These are phyloP conservation scores for Avena sativa DNA, from an alignment of 176 grass and related monocot species.

Conservation along the genomic window DNA sequence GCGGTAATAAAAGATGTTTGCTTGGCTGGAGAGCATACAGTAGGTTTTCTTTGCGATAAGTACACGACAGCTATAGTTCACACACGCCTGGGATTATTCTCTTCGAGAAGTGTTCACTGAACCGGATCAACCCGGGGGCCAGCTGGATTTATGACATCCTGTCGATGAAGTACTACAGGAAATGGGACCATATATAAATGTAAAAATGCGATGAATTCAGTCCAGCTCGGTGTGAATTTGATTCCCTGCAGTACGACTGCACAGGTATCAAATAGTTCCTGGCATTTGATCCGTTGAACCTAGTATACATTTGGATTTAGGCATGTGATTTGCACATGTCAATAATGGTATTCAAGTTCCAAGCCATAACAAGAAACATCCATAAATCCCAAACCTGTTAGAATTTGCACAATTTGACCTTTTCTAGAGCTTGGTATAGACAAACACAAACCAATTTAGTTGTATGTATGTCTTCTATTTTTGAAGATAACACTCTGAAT, in stretches of 20 bases:
- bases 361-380: not conserved
- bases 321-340: not conserved
- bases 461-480: too few relatives aligned
- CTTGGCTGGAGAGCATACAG: not conserved
- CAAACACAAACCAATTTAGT: too few relatives aligned
- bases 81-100: slow-evolving; percentile 8
- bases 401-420: too few relatives aligned
- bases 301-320: not conserved
- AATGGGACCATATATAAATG: not conserved
- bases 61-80: not conserved
- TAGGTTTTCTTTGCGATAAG: not conserved
- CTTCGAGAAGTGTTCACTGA: not conserved
- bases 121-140: not conserved
- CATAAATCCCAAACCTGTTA: too few relatives aligned
- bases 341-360: not conserved
- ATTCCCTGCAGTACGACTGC: not conserved
- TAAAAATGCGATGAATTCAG: not conserved
- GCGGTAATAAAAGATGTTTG: not conserved
- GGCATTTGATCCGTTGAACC: not conserved
- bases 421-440: too few relatives aligned
- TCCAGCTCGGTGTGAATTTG: not conserved
- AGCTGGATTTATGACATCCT: not conserved
- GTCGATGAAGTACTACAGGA: not conserved
- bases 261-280: not conserved
- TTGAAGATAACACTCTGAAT: not conserved